These are phyloP conservation scores for Chrysoporthe cubensis DNA, from an alignment of 2,329 filamentous ascomycete species.

Conservation along the genomic window DNA sequence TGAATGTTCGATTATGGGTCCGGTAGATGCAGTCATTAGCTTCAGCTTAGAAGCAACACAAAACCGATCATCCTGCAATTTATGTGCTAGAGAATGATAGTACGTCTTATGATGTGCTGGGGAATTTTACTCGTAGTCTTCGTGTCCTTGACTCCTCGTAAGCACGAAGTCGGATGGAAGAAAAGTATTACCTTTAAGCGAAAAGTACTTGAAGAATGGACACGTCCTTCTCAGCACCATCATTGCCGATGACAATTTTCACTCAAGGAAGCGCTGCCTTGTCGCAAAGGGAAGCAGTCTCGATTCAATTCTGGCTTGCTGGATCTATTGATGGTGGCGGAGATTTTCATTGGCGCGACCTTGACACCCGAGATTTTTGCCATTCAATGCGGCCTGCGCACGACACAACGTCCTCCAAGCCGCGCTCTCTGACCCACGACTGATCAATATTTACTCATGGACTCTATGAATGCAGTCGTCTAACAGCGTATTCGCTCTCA, in stretches of 20 bases:
- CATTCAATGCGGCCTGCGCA: not conserved
- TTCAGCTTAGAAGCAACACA: not conserved
- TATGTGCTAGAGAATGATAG: not conserved
- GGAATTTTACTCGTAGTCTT: not conserved
- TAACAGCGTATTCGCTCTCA: not conserved
- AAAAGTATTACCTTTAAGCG: not conserved
- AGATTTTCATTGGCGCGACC: conserved; percentile 19
- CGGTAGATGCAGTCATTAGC: not conserved
- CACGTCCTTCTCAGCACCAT: not conserved
- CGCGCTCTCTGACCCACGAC: not conserved
- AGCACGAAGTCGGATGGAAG: not conserved
- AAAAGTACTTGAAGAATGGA: not conserved
- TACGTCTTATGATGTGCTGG: not conserved
- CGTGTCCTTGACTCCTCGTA: not conserved
- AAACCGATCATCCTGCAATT: not conserved
- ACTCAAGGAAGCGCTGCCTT: not conserved
- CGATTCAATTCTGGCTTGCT: not conserved
- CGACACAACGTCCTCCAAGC: not conserved
- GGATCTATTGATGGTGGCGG: conserved; percentile 8
- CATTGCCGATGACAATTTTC: not conserved
- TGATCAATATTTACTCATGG: not conserved
- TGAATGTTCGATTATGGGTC: not conserved
- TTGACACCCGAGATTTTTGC: conserved; percentile 19
- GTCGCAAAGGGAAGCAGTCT: too few relatives aligned
- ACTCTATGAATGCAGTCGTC: not conserved